Base-by-base conservation (phyloP, 2,329 filamentous ascomycete genomes). In the Colletotrichum australisinense region DNA sequence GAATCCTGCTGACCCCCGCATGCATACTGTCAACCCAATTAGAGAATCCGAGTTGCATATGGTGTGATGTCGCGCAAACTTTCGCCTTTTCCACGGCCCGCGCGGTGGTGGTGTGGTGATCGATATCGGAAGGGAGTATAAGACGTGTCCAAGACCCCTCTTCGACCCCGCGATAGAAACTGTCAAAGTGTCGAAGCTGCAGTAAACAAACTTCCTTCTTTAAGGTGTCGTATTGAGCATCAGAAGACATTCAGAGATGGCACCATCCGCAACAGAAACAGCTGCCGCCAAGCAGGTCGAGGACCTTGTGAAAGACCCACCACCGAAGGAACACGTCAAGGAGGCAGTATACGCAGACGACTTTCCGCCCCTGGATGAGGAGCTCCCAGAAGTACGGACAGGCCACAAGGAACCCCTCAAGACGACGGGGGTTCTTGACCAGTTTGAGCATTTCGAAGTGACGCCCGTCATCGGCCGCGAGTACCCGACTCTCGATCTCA, bases 391-490 rank as follows among this genome's bases (percentile, higher is more conserved):
- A 38, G 53, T 75, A 22, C 63, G 52, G 6, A 76, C 60, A 9
- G 74, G 30, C 12, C 74, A 76, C 26, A 66, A 52, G 22, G 78
- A 82, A 73, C 88, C 88, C 0, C 79, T 90, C 8, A 85, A 87
- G 78, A 80, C 86, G 4, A 86, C 84, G 2, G 89, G 89, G 0
- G 84, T 80, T 1, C 82, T 91, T 0, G 85, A 91, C 52, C 71
- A 83, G 12, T 89, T 87, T 73, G 84, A 90, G 74, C 84, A 84
- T 2, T 89, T 91, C 69, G 91, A 93, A 38, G 82, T 88, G 5
- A 93, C 91, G 1, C 91, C 91, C 0, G 82, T 88, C 55, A 92
- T 93, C 69, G 91, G 91, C 5, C 86, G 86, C 7, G 91, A 93
- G 77, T 93, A 87, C 74, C 84, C 87, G n/a, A 86, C 85, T 16